Evolutionary conservation across 371 early-diverging fungal species (phyloP), one percentile per base, ranked within the genome.

Genomic region (Rhizopus arrhizus): DNA sequence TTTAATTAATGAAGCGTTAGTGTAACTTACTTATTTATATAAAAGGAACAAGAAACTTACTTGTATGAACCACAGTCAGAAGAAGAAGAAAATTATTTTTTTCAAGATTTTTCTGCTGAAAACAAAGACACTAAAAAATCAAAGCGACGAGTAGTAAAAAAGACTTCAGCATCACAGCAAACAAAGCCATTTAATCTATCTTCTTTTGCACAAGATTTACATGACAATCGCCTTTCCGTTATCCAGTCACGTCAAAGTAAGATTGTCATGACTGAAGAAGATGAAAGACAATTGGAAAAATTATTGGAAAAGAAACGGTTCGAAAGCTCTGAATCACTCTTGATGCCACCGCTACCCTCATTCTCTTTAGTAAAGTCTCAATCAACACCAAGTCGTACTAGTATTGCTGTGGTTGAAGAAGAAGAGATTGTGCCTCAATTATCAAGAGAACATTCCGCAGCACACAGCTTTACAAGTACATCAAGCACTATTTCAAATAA

Each of bases 131-230:
- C 51, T 22, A 59, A 40, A 35, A 64, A 61, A 13, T 22, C 45
- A 34, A 29, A 48, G 29, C 5, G 7, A 48, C 2, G 10, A 8
- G 10, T 12, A 5, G 29, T 34, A 13, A 46, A 45, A 46, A 55
- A 32, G 22, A 22, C 22, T 22, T 22, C 22, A 22, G 2, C 22
- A 22, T 22, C 22, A 22, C 22, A 22, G 22, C 22, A 22, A 22
- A 22, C 22, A 22, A 22, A 22, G 2, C 22, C 22, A 38, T 74
- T 79, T 56, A 70, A 79, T 53, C 53, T 79, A 10, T 68, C 73
- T 22, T 69, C 69, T 2, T 76, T 79, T 58, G 80, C 80, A 13
- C 56, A 63, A 22, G 77, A 79, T 50, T 60, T 79, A n/a, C 77
- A 79, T 53, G 73, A 72, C 32, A 62, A 79, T 53, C 70, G 80